A percentile compares a stretch with the other conserved stretches of the same genome.
Evolutionary conservation across 345 rosid species (phyloP).

Genomic region (Gossypium stocksii): DNA sequence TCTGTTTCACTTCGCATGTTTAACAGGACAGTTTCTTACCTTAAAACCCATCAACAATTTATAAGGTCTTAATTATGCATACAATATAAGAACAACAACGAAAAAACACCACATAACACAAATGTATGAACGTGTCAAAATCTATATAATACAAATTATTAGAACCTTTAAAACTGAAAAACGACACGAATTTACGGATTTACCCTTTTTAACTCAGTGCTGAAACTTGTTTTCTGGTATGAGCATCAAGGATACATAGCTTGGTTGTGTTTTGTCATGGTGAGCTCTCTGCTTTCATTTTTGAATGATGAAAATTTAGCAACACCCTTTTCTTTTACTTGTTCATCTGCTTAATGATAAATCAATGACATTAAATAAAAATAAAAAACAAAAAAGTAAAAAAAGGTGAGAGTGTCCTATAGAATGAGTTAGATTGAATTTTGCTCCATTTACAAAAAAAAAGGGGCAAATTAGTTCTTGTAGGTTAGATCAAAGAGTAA

Average conservation of each 20-base stretch:
- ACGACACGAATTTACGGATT: background rate
- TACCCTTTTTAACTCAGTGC: background rate
- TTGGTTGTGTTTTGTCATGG: background rate
- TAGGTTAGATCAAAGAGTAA: too few relatives aligned
- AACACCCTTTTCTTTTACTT: background rate
- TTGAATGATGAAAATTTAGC: background rate
- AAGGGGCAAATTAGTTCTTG: accelerated
- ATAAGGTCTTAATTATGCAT: background rate
- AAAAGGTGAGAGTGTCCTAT: too few relatives aligned
- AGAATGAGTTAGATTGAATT: too few relatives aligned
- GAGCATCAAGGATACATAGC: background rate
- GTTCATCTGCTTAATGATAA: too few relatives aligned
- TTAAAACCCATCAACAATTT: background rate
- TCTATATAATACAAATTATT: background rate
- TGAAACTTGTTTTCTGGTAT: background rate
- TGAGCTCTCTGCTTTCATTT: background rate
- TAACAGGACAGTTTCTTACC: background rate
- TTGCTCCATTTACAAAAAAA: too few relatives aligned
- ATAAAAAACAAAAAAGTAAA: background rate
- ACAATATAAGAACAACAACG: background rate
- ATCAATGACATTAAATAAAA: background rate
- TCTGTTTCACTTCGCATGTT: background rate
- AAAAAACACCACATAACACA: background rate
- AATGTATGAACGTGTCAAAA: background rate
- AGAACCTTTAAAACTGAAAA: background rate